A percentile compares a stretch with the other conserved stretches of the same genome.
Evolutionary conservation across 2,329 filamentous ascomycete species (phyloP).

Genomic region (Ophiostoma ips): DNA sequence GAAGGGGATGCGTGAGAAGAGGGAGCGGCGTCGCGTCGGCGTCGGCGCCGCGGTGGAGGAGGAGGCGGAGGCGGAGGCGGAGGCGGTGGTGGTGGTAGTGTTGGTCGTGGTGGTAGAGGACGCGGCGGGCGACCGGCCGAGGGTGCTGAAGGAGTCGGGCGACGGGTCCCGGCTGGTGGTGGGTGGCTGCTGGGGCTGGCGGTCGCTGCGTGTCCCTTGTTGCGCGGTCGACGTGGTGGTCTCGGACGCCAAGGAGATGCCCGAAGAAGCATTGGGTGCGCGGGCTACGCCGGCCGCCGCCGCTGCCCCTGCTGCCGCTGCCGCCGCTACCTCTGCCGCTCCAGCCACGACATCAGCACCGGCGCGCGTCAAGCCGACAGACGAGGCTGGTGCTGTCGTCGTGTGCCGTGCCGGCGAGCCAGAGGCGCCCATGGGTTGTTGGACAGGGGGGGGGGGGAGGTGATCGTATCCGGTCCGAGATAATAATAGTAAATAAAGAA

Average conservation of each 20-base stretch:
- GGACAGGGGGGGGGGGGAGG: background rate
- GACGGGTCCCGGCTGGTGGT: background rate
- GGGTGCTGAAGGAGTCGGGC: background rate
- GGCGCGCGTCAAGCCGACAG: background rate
- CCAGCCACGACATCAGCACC: background rate
- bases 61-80: slow-evolving; percentile 18
- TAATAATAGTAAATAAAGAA: too few relatives aligned
- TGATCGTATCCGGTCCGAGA: background rate
- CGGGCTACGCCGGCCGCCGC: background rate
- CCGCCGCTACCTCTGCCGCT: background rate
- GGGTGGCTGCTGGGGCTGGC: background rate
- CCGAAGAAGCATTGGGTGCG: background rate
- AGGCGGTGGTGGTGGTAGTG: too few relatives aligned
- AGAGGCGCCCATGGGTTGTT: slow-evolving; percentile 10
- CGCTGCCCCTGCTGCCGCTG: background rate
- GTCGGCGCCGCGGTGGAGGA: slow-evolving; percentile 26
- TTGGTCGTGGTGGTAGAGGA: slow-evolving; percentile 15
- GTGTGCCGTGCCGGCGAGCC: slow-evolving; percentile 9
- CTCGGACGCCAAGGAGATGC: background rate
- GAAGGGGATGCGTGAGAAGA: slow-evolving; percentile 39
- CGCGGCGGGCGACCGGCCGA: background rate
- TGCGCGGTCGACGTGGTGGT: background rate
- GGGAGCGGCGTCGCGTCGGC: slow-evolving; percentile 21
- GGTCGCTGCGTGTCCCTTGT: too few relatives aligned
- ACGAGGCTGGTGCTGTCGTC: background rate